Conservation (phyloP, 2,329 filamentous ascomycete genomes). For the Drechmeria coniospora region DNA sequence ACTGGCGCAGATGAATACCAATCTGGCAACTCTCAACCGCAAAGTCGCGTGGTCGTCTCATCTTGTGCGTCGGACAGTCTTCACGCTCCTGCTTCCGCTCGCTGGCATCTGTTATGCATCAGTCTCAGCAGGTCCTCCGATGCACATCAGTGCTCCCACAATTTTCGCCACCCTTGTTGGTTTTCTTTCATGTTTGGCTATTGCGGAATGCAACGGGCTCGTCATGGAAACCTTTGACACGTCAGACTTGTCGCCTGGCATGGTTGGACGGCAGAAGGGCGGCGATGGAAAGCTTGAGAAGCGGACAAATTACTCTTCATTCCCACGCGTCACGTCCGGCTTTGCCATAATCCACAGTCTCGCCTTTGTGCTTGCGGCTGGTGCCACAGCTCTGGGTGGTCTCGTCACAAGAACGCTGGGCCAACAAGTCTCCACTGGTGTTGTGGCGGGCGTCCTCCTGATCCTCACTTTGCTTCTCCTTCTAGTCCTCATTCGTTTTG, state of each 20-base stretch:
- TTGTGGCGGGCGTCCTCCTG: slow-evolving; percentile 53
- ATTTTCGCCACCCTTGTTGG: slow-evolving; percentile 51
- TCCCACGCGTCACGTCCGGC: slow-evolving; percentile 56
- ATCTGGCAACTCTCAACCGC: slow-evolving; percentile 51
- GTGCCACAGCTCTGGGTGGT: slow-evolving; percentile 54
- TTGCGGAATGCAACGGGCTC: slow-evolving; percentile 60
- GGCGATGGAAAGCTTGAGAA: slow-evolving; percentile 22
- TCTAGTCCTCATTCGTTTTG: slow-evolving; percentile 47
- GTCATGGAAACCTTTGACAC: slow-evolving; percentile 73
- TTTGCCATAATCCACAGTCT: slow-evolving; percentile 56
- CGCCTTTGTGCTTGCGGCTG: slow-evolving; percentile 54
- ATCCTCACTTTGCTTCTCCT: slow-evolving; percentile 48
- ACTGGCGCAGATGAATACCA: slow-evolving; percentile 40
- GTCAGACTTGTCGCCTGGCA: slow-evolving; percentile 61
- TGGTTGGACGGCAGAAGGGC: slow-evolving; percentile 41
- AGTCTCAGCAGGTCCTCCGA: slow-evolving; percentile 44
- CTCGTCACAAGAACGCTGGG: slow-evolving; percentile 48
- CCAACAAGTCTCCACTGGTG: slow-evolving; percentile 50
- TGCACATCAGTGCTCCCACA: slow-evolving; percentile 48
- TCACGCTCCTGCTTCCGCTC: slow-evolving; percentile 51
- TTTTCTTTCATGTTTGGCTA: slow-evolving; percentile 56
- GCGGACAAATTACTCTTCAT: slow-evolving; percentile 58
- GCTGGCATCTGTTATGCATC: slow-evolving; percentile 53
- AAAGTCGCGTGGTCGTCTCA: slow-evolving; percentile 57
- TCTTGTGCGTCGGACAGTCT: slow-evolving; percentile 50